Evolutionary conservation across 2,329 filamentous ascomycete species (phyloP), one percentile per base, ranked within the genome.

Genomic region (Massarina eburnea): DNA sequence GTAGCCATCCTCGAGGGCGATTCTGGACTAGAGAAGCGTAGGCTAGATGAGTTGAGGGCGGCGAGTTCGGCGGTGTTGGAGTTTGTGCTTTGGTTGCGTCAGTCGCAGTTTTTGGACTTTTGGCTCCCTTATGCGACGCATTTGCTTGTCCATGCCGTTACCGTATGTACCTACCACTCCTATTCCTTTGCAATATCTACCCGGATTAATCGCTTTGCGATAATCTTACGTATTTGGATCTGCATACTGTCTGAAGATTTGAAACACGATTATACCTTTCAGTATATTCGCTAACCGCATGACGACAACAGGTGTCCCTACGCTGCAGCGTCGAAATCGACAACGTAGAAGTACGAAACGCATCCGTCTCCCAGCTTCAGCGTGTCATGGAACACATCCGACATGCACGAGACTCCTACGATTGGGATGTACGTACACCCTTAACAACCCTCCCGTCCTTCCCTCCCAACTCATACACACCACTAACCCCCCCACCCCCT

Each of bases 61-160:
- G 75, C 78, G 43, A 78, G 78, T 27, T 72, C 74, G 12, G 73
- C 73, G 2, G 73, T 80, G 4, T 71, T 79, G 6, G 73, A 76
- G 17, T 80, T 78, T 46, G 72, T 80, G 3, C 68, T 73, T 7
- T 75, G 70, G 2, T 64, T 80, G 3, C 68, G 68, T 5, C 71
- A 73, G 46, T 58, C 65, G 14, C 75, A 80, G 30, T 78, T 78
- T 43, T 64, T 71, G 21, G 77, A 80, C 51, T 80, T 80, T 49
- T 80, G 78, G 78, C 61, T 80, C 1, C 62, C 61, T 2, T 68
- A 68, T 42, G 78, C 76, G 40, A 76, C 77, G 1, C 78, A 80
- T 46, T 69, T 80, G 18, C 68, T 80, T 14, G 35, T 79, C 1
- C 78, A 77, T 15, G 78, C 77, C 4, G 73, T 76, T n/a, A 80